Evolutionary conservation across 1,284 basidiomycete genomes (phyloP), one percentile per base, ranked within the genome.

Genomic region (Sanghuangporus sanghuang): DNA sequence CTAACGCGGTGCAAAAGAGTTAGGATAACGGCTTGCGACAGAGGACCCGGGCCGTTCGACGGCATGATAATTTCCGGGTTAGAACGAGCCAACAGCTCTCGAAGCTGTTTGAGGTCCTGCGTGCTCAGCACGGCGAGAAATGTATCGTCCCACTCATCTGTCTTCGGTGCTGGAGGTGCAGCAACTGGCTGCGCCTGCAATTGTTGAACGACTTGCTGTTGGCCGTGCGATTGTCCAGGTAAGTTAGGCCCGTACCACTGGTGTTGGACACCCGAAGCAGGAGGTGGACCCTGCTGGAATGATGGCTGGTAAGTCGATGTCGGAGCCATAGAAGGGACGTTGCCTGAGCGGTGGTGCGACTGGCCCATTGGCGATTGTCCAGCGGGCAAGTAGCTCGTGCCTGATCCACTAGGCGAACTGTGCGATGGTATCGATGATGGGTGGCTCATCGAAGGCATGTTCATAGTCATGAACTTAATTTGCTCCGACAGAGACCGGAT

Each of bases 131-230:
- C 86, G 16, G 82, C 81, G 49, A 92, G 76, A 73, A 89, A 89
- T n/a, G 85, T 85, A 70, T 91, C 89, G 69, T 92, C 88, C 90
- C 90, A 90, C 67, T 92, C 87, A 71, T 91, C 90, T 58, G 80
- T 68, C 70, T 82, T 83, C 52, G 79, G 75, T 6, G 84, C 82
- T n/a, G 86, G 85, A 6, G 73, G 70, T 53, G 66, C 75, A 58
- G 66, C 69, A 72, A 12, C 73, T 61, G 54, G 72, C 21, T 69
- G 73, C 57, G 73, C 74, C 32, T 84, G 80, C 2, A 86, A 78
- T n/a, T 87, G 87, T 0, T 88, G 61, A n/a, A 55, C 55, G 11
- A 86, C 81, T 18, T 88, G 87, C 69, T 90, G 87, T 0, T 87
- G 89, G 0, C 88, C 87, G 67, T 91, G 88, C 48, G 89, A 87